Percentiles rank a stretch among this genome's conserved stretches.
phyloP scores from a whole-genome alignment of 2,329 filamentous ascomycete genomes.

The Pseudocercospora crystallina region DNA sequence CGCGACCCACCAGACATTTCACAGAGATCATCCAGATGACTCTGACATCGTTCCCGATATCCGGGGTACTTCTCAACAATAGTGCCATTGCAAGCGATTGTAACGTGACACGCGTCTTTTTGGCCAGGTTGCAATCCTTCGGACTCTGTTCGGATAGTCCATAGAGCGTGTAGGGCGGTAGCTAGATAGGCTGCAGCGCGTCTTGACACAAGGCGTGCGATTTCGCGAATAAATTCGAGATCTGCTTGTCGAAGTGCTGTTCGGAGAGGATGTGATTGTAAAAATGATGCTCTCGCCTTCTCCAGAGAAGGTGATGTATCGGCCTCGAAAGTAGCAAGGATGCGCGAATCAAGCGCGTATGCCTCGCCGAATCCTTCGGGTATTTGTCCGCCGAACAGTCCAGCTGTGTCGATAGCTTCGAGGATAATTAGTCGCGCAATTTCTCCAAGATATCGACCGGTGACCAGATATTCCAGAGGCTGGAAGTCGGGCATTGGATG shows the following conservation, averaged over 20 bases:
- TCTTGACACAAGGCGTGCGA: slow-evolving; percentile 55
- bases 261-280: slow-evolving; percentile 52
- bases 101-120: slow-evolving; percentile 37
- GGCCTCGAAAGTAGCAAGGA: slow-evolving; percentile 58
- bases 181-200: slow-evolving; percentile 64
- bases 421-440: slow-evolving; percentile 61
- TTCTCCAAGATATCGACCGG: slow-evolving; percentile 64
- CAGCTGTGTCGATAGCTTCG: slow-evolving; percentile 57
- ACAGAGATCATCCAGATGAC: slow-evolving; percentile 60
- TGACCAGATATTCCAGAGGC: slow-evolving; percentile 64
- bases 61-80: slow-evolving; percentile 76
- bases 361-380: slow-evolving; percentile 55
- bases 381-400: slow-evolving; percentile 58
- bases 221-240: slow-evolving; percentile 53
- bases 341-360: slow-evolving; percentile 61
- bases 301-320: slow-evolving; percentile 42
- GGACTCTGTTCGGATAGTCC: slow-evolving; percentile 51
- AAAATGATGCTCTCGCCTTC: slow-evolving; percentile 47
- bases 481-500: slow-evolving; percentile 63
- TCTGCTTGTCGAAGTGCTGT: slow-evolving; percentile 39
- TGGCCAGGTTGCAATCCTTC: slow-evolving; percentile 42
- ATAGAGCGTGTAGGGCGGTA: slow-evolving; percentile 62
- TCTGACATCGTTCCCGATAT: slow-evolving; percentile 64
- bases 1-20: slow-evolving; percentile 39
- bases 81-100: slow-evolving; percentile 74